Evolutionary conservation across 371 early-diverging fungal species (phyloP).

Genomic region (Mucor ambiguus): DNA sequence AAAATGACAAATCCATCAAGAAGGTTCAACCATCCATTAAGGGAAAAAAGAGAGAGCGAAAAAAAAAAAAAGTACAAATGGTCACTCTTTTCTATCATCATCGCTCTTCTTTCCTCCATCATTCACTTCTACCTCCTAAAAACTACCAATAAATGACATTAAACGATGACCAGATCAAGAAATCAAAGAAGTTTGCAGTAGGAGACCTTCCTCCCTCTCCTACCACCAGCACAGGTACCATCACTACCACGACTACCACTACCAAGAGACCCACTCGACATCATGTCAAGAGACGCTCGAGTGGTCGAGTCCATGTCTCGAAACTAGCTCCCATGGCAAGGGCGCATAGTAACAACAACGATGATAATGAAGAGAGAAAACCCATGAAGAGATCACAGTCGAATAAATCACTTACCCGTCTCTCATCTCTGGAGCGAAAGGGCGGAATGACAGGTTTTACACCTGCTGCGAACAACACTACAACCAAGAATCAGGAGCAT

Average conservation of each 20-base stretch:
- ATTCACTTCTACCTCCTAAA: background rate
- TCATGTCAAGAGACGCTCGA: slow-evolving; percentile 37
- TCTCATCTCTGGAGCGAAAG: slow-evolving; percentile 20
- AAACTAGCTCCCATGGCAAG: slow-evolving; percentile 37
- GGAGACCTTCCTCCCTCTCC: slow-evolving; percentile 33
- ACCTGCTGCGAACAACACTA: background rate
- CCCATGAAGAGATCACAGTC: slow-evolving; percentile 35
- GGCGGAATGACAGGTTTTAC: slow-evolving; percentile 9
- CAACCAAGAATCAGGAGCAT: background rate
- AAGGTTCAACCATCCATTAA: background rate
- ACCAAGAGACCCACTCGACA: slow-evolving; percentile 27
- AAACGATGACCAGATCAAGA: slow-evolving; percentile 22
- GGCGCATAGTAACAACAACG: slow-evolving; percentile 17
- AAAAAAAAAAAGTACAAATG: slow-evolving; percentile 5
- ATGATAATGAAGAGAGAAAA: slow-evolving; percentile 19
- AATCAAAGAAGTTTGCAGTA: slow-evolving; percentile 33
- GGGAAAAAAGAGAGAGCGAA: background rate
- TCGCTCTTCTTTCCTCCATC: background rate
- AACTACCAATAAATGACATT: slow-evolving; percentile 4
- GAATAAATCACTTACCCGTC: slow-evolving; percentile 25
- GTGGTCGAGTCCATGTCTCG: slow-evolving; percentile 34
- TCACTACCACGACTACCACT: slow-evolving; percentile 6
- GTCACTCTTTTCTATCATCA: background rate
- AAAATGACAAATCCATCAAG: background rate
- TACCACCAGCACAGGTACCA: slow-evolving; percentile 20